Percentiles rank a stretch among this genome's conserved stretches.
Conservation (phyloP, 306 rosid species). For the Canavalia ensiformis region DNA sequence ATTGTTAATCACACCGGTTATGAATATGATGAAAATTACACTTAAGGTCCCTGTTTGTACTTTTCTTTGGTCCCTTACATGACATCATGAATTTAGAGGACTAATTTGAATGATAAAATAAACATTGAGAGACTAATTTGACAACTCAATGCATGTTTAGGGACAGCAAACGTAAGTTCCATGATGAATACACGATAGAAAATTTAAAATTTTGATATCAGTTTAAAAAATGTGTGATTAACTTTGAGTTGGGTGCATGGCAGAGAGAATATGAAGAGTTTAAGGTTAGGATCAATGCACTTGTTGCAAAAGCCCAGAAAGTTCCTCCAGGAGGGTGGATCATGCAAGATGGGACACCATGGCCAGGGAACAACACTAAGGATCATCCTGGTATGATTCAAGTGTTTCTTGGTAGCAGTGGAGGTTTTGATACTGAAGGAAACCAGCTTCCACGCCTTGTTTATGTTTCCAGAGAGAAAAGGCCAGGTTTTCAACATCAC, state of each 20-base stretch:
- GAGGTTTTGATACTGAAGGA: conserved; percentile 87
- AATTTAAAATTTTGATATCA: conserved; percentile 3
- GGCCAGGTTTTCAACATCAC: conserved; percentile 90
- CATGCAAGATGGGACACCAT: conserved; percentile 96
- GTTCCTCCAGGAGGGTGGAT: conserved; percentile 93
- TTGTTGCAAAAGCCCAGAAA: conserved; percentile 85
- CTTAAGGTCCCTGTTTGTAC: not conserved
- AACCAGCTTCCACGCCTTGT: conserved; percentile 91
- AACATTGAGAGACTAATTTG: not conserved
- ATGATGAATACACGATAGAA: not conserved
- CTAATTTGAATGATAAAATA: not conserved
- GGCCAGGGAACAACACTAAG: conserved; percentile 94
- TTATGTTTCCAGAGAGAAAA: conserved; percentile 88
- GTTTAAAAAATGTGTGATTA: not conserved
- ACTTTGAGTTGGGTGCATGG: conserved; percentile 15
- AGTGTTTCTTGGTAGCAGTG: conserved; percentile 89
- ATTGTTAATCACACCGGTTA: too few relatives aligned
- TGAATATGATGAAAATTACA: not conserved
- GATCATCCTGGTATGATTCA: conserved; percentile 97
- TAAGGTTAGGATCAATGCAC: conserved; percentile 85
- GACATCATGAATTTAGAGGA: conserved; percentile 5
- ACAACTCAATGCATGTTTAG: not conserved
- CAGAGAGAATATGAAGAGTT: conserved; percentile 95
- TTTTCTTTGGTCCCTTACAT: not conserved
- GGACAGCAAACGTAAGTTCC: not conserved